A percentile compares a stretch with the other conserved stretches of the same genome.
phyloP scores from a whole-genome alignment of 441 rosid species.

The Croton setiger region DNA sequence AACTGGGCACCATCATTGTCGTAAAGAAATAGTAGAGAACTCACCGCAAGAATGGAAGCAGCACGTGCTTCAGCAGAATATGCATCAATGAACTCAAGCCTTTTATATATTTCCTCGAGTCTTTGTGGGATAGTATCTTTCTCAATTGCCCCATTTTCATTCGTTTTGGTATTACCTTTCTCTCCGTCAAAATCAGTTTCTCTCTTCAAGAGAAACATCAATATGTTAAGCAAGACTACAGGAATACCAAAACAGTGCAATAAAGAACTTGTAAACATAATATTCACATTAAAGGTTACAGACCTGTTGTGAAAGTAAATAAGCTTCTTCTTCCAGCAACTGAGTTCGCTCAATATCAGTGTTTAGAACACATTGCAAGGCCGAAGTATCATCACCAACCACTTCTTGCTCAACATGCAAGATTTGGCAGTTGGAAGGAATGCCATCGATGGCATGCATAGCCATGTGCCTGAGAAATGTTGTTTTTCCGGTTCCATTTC shows the following conservation, averaged over 20 bases:
- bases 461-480: slow-evolving; percentile 97
- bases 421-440: slow-evolving; percentile 95
- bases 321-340: slow-evolving; percentile 77
- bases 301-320: slow-evolving; percentile 68
- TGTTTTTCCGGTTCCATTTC: slow-evolving; percentile 98
- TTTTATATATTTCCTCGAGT: slow-evolving; percentile 89
- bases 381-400: slow-evolving; percentile 78
- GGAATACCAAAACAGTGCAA: too few relatives aligned
- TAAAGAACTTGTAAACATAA: slow-evolving; percentile 10
- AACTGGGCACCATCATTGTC: slow-evolving; percentile 2
- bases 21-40: slow-evolving; percentile 29
- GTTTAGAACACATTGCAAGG: slow-evolving; percentile 92
- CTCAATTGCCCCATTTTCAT: slow-evolving; percentile 42
- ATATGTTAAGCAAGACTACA: slow-evolving; percentile 22
- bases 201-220: slow-evolving; percentile 47
- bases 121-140: slow-evolving; percentile 64
- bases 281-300: slow-evolving; percentile 18
- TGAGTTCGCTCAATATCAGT: slow-evolving; percentile 83
- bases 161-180: slow-evolving; percentile 40
- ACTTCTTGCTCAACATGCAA: slow-evolving; percentile 99
- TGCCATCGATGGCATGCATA: slow-evolving; percentile 95
- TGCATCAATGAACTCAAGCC: slow-evolving; percentile 91
- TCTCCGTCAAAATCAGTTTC: slow-evolving; percentile 61
- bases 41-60: slow-evolving; percentile 93
- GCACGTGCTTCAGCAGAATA: slow-evolving; percentile 93